Evolutionary conservation across 2,329 filamentous ascomycete species (phyloP).

Genomic region (Colletotrichum salicis): DNA sequence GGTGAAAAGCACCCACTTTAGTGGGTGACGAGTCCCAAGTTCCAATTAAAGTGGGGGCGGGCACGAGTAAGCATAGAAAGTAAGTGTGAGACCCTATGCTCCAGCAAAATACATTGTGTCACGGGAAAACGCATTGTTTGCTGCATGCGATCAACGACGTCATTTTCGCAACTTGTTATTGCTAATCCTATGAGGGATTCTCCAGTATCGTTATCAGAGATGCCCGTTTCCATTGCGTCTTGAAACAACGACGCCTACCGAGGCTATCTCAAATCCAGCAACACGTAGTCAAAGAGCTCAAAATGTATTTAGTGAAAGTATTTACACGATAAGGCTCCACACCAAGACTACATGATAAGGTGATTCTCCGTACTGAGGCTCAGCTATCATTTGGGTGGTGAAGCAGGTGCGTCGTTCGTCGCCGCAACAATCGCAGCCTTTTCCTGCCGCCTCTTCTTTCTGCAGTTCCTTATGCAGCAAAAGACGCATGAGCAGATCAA

Average conservation of each 20-base stretch:
- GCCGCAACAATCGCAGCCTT: neutral
- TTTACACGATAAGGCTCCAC: neutral
- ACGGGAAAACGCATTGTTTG: neutral
- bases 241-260: neutral
- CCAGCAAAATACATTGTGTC: neutral
- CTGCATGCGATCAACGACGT: neutral
- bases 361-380: neutral
- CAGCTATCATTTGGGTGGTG: neutral
- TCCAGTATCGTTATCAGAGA: neutral
- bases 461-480: slow-evolving; percentile 24
- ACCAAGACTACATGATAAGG: neutral
- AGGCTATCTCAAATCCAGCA: neutral
- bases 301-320: neutral
- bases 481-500: slow-evolving; percentile 19
- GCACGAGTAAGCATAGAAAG: neutral
- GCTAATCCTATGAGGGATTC: neutral
- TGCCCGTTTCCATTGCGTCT: neutral
- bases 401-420: neutral
- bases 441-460: slow-evolving; percentile 13
- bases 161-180: neutral
- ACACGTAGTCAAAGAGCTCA: neutral
- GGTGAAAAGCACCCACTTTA: no score
- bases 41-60: no score
- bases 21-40: no score
- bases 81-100: neutral